Evolutionary conservation across 2,329 filamentous ascomycete species (phyloP).

Genomic region (Cladosporium colombiae): DNA sequence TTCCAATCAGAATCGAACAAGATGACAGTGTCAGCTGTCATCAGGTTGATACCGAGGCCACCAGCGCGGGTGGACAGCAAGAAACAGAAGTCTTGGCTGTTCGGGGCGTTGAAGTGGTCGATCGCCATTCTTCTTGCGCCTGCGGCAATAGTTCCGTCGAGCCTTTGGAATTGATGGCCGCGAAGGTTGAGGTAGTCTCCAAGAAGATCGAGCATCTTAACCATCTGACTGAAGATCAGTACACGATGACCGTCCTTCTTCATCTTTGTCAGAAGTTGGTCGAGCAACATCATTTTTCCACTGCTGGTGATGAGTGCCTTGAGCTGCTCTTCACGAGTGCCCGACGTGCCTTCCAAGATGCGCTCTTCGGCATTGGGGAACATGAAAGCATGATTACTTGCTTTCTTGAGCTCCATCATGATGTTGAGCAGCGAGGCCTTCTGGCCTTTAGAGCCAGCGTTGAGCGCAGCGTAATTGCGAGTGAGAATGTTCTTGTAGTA

Average conservation of each 20-base stretch:
- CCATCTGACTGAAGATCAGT: conserved; percentile 99
- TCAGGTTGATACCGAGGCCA: conserved; percentile 97
- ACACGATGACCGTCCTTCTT: conserved; percentile 94
- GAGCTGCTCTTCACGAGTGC: conserved; percentile 82
- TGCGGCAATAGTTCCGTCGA: conserved; percentile 92
- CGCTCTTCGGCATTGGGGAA: conserved; percentile 91
- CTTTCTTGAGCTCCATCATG: conserved; percentile 99
- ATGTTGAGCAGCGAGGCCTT: conserved; percentile 96
- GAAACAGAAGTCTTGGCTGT: conserved; percentile 95
- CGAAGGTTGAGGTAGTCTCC: conserved; percentile 90
- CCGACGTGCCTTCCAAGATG: conserved; percentile 68
- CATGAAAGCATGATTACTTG: conserved; percentile 98
- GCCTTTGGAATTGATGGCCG: conserved; percentile 91
- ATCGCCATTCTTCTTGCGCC: conserved; percentile 88
- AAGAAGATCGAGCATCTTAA: conserved; percentile 95
- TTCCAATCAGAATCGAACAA: conserved; percentile 99
- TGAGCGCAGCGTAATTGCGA: conserved; percentile 90
- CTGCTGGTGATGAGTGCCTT: conserved; percentile 94
- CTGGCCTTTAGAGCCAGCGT: conserved; percentile 84
- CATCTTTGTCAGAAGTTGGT: conserved; percentile 90
- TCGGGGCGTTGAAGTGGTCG: conserved; percentile 97
- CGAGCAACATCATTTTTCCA: conserved; percentile 99
- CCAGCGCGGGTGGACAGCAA: conserved; percentile 91
- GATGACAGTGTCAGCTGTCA: conserved; percentile 97
- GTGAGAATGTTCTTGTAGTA: conserved; percentile 99